Percentiles rank a stretch among this genome's conserved stretches.
These are phyloP conservation scores for Trametes cubensis DNA, from an alignment of 768 basidiomycete genomes.

Conservation along the genomic window DNA sequence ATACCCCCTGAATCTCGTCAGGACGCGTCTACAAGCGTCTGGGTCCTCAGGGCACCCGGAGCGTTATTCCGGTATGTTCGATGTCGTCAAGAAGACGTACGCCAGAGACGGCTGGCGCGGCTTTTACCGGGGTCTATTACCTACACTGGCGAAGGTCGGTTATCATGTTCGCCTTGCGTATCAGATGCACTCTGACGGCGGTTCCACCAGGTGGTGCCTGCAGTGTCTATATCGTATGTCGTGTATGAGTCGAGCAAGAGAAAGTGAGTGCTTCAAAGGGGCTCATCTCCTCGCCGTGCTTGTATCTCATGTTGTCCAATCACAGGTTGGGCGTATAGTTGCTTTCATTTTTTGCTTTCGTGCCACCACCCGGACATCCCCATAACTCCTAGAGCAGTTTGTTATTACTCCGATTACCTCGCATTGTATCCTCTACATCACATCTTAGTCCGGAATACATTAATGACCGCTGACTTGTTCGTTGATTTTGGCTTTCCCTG, in stretches of 20 bases:
- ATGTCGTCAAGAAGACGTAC: constrained; percentile 82
- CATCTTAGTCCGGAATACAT: constrained; percentile 20
- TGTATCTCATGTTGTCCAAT: constrained; percentile 9
- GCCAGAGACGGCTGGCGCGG: constrained; percentile 89
- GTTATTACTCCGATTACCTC: constrained; percentile 8
- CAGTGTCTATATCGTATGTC: constrained; percentile 95
- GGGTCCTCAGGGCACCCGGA: constrained; percentile 96
- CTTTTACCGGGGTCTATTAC: constrained; percentile 90
- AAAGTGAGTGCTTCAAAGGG: constrained; percentile 50
- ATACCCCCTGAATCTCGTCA: constrained; percentile 89
- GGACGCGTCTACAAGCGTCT: constrained; percentile 94
- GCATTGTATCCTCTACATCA: constrained; percentile 29
- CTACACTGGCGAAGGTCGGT: constrained; percentile 86
- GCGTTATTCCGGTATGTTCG: constrained; percentile 82
- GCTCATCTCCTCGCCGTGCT: not conserved
- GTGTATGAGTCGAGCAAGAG: constrained; percentile 89
- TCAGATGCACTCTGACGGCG: constrained; percentile 14
- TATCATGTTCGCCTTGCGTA: constrained; percentile 13
- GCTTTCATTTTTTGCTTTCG: constrained; percentile 23
- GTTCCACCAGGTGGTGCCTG: constrained; percentile 77
- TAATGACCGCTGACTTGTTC: constrained; percentile 9
- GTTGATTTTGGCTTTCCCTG: not conserved
- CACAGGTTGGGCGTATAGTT: constrained; percentile 54
- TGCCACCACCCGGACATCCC: constrained; percentile 12
- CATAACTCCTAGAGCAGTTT: constrained; percentile 16